Evolutionary conservation across 768 basidiomycete genomes (phyloP).

Genomic region (Pleurotus ostreatus): DNA sequence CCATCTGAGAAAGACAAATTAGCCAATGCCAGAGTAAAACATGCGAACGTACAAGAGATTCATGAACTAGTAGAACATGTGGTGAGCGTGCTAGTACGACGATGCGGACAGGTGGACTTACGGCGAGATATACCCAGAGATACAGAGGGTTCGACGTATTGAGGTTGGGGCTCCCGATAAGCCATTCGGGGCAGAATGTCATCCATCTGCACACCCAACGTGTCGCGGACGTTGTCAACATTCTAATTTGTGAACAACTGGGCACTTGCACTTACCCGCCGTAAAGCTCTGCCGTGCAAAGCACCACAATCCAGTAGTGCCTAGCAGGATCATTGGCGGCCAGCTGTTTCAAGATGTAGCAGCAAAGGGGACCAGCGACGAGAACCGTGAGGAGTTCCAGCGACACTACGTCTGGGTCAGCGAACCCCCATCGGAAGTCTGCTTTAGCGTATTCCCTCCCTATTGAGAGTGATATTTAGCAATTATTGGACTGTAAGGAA

Average conservation of each 20-base stretch:
- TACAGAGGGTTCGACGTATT: conserved; percentile 66
- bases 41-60: conserved; percentile 59
- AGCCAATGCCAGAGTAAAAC: background rate
- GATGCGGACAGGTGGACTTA: conserved; percentile 31
- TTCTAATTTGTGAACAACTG: no score
- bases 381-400: conserved; percentile 83
- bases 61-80: conserved; percentile 55
- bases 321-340: conserved; percentile 59
- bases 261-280: conserved; percentile 50
- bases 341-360: conserved; percentile 66
- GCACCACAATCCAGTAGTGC: conserved; percentile 77
- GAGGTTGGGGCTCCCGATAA: conserved; percentile 68
- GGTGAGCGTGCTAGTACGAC: background rate
- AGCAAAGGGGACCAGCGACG: conserved; percentile 70
- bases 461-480: conserved; percentile 19
- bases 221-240: no score
- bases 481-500: background rate
- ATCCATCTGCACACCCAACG: conserved; percentile 51
- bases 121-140: conserved; percentile 79
- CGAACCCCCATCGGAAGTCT: conserved; percentile 76
- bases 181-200: conserved; percentile 88
- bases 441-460: conserved; percentile 82
- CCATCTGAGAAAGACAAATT: conserved; percentile 49
- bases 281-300: conserved; percentile 75
- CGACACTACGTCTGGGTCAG: conserved; percentile 78